Evolutionary conservation across 345 rosid genomes (phyloP), one percentile per base, ranked within the genome.

Genomic region (Eucalyptus guilfoylei): DNA sequence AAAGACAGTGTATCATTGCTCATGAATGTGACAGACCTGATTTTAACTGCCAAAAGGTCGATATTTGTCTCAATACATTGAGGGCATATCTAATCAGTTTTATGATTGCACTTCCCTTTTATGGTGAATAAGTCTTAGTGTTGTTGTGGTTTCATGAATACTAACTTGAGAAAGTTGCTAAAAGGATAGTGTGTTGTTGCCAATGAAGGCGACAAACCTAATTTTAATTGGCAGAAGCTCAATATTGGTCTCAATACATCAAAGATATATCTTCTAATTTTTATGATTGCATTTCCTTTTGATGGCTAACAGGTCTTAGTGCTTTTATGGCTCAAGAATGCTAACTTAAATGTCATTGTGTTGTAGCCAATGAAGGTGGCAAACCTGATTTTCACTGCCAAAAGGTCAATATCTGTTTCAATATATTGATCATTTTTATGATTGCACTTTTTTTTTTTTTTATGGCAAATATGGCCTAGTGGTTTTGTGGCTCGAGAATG

Each of bases 131-230:
- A 32, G 23, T 17, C 14, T 9, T 34, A 19, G 4, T 5, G 26
- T 17, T 69, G 24, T 0, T 17, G 81, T 69, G 81, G 24, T 7
- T 7, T 69, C 44, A 2, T 69, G 26, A 69, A 34, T 15, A 6
- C 26, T 17, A 0, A 34, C 44, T 69, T 17, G 11, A 64, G n/a
- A 64, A n/a, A 15, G 8, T 14, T n/a, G 76, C 76, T 64, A n/a
- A 64, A 64, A 64, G 15, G 17, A 64, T 15, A 15, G 40, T n/a
- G 37, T 14, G 21, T 14, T 8, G 19, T 64, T 64, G 76, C 37
- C 37, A n/a, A 64, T 2, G 37, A 64, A 64, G 76, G 40, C 1
- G 11, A 64, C 1, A 0, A 0, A n/a, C 19, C 5, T 15, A n/a
- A n/a, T 64, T 64, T 64, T 64, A 64, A 64, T n/a, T 15, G 9